phyloP scores from a whole-genome alignment of 1,284 basidiomycete genomes.

The Agroathelia rolfsii region DNA sequence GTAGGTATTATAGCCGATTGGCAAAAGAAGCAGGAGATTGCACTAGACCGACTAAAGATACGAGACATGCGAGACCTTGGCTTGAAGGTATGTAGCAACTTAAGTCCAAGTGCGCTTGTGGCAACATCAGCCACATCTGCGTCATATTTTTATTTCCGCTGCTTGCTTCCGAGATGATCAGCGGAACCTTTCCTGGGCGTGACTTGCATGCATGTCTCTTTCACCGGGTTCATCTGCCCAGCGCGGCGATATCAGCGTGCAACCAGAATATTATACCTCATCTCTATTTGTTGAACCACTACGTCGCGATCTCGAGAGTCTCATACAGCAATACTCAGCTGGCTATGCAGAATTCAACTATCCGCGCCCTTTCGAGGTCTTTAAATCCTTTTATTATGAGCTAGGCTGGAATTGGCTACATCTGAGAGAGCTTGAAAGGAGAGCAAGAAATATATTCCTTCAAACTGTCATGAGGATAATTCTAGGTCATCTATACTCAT shows the following conservation, averaged over 20 bases:
- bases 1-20: constrained; percentile 31
- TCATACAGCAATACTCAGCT: constrained; percentile 40
- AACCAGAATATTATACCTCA: constrained; percentile 68
- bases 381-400: constrained; percentile 57
- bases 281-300: constrained; percentile 58
- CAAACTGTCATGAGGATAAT: constrained; percentile 51
- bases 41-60: constrained; percentile 27
- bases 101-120: not conserved
- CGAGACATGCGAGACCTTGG: too few relatives aligned
- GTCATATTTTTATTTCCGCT: too few relatives aligned
- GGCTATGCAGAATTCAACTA: constrained; percentile 25
- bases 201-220: constrained; percentile 32
- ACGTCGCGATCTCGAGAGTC: constrained; percentile 48
- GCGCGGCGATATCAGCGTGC: constrained; percentile 52
- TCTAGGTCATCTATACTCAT: constrained; percentile 35
- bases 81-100: constrained; percentile 1
- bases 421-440: constrained; percentile 56
- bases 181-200: too few relatives aligned
- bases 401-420: constrained; percentile 68
- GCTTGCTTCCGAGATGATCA: too few relatives aligned
- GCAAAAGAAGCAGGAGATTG: constrained; percentile 60
- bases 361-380: constrained; percentile 47
- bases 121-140: not conserved
- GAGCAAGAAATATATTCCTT: constrained; percentile 52
- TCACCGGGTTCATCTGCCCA: constrained; percentile 29